phyloP scores from a whole-genome alignment of 2,329 filamentous ascomycete species.

The Acephala macrosclerotiorum region DNA sequence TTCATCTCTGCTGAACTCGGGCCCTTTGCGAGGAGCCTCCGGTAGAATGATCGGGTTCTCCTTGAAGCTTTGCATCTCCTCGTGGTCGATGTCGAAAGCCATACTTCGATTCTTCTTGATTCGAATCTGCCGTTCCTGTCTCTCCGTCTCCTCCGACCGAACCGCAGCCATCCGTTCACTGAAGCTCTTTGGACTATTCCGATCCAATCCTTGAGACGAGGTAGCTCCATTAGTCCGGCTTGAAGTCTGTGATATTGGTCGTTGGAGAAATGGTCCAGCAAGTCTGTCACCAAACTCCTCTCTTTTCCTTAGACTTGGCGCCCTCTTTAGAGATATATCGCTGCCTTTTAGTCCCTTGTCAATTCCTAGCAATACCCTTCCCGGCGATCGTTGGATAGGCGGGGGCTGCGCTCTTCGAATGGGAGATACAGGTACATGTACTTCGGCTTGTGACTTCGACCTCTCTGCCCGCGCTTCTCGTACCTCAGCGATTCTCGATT shows the following conservation, averaged over 20 bases:
- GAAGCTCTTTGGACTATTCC: conserved; percentile 65
- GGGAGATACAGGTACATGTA: conserved; percentile 80
- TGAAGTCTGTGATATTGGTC: conserved; percentile 46
- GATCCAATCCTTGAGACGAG: conserved; percentile 30
- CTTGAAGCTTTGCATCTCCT: conserved; percentile 68
- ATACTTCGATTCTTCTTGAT: conserved; percentile 61
- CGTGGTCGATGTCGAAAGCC: conserved; percentile 63
- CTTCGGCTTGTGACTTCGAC: conserved; percentile 45
- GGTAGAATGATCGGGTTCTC: conserved; percentile 62
- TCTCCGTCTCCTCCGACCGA: conserved; percentile 60
- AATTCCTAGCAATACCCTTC: conserved; percentile 82
- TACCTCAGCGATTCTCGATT: conserved; percentile 37
- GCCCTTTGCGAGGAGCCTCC: conserved; percentile 54
- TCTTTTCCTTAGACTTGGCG: conserved; percentile 57
- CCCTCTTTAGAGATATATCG: conserved; percentile 84
- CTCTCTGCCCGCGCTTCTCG: conserved; percentile 37
- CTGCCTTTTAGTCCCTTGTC: conserved; percentile 84
- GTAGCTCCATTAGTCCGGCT: conserved; percentile 27
- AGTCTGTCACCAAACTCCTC: conserved; percentile 42
- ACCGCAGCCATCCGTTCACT: conserved; percentile 85
- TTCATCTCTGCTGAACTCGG: conserved; percentile 69
- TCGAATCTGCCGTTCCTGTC: conserved; percentile 58
- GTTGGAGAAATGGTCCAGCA: conserved; percentile 53
- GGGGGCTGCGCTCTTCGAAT: conserved; percentile 65
- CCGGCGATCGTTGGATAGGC: conserved; percentile 74